A percentile compares a stretch with the other conserved stretches of the same genome.
Conservation (phyloP, 495 filamentous ascomycete species). For the Pyrenopolyporus hunteri region DNA sequence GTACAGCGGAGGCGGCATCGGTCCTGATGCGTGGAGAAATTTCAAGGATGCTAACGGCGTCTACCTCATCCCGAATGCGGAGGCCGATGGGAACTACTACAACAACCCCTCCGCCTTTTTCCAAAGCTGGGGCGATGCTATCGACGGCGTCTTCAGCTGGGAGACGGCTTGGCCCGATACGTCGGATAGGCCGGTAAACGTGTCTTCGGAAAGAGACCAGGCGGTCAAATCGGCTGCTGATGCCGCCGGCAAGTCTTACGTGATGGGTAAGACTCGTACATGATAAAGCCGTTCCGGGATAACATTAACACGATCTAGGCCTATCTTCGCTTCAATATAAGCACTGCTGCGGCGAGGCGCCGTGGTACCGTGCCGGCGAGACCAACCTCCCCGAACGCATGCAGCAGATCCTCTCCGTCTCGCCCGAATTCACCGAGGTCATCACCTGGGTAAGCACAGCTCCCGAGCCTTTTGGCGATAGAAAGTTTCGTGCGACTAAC, state of each 20-base stretch:
- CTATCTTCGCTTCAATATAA: slow-evolving; percentile 50
- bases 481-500: background rate
- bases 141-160: slow-evolving; percentile 48
- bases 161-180: slow-evolving; percentile 44
- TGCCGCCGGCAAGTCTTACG: slow-evolving; percentile 42
- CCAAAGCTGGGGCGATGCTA: slow-evolving; percentile 31
- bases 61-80: slow-evolving; percentile 44
- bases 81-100: slow-evolving; percentile 36
- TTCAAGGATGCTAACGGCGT: slow-evolving; percentile 40
- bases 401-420: slow-evolving; percentile 40
- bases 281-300: background rate
- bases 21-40: slow-evolving; percentile 33
- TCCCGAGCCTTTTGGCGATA: too few species aligned
- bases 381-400: slow-evolving; percentile 47
- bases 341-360: slow-evolving; percentile 41
- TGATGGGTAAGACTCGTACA: slow-evolving; percentile 40
- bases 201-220: slow-evolving; percentile 31
- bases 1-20: slow-evolving; percentile 38
- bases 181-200: slow-evolving; percentile 30
- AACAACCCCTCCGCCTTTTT: slow-evolving; percentile 31
- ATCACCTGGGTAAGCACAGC: slow-evolving; percentile 40
- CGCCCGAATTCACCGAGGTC: slow-evolving; percentile 44
- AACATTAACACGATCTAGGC: slow-evolving; percentile 20
- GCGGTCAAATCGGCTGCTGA: slow-evolving; percentile 35
- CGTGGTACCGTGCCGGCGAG: slow-evolving; percentile 54